Evolutionary conservation across 2,329 filamentous ascomycete genomes (phyloP), one percentile per base, ranked within the genome.

Genomic region (Sclerotinia glacialis): DNA sequence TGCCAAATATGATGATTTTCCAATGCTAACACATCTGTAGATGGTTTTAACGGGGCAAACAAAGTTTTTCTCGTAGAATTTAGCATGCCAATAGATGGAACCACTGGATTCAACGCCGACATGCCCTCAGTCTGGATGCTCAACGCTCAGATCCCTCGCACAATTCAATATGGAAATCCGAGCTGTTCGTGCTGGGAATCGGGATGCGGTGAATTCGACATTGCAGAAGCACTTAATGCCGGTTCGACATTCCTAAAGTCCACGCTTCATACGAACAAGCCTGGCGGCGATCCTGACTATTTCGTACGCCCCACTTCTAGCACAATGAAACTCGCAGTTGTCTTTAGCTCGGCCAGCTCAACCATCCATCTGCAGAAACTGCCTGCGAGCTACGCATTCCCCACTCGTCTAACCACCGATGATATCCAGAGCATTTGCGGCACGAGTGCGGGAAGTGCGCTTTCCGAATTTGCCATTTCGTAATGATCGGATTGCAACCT

Each of bases 61-160:
- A 92, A 92, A 79, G 81, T 89, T 64, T 92, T 93, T 79, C 81
- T 93, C 69, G 83, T 90, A 72, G 84, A 91, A 72, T 90, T 93
- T 77, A 80, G 81, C 65, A 93, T 93, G 90, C 89, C 89, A 11
- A 84, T 85, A 67, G 83, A 83, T 68, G 75, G 80, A 63, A 78
- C 76, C n/a, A 34, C 21, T 4, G 80, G 79, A 66, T 80, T 80
- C 72, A 84, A 87, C 74, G 80, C 76, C 52, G 86, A 93, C 78
- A 90, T 90, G 83, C 89, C 90, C 11, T 87, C 90, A 52, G 83
- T 89, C 77, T 93, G 91, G 91, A 80, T 89, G 60, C 84, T 93
- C 68, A 93, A 93, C 78, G 87, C 85, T 23, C 83, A 85, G 68
- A 91, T 93, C 69, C 86, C 89, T 34, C 86, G 87, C 68, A 87